A percentile compares a stretch with the other conserved stretches of the same genome.
Conservation (phyloP, 805 yeast species). For the Lachancea sp. region DNA sequence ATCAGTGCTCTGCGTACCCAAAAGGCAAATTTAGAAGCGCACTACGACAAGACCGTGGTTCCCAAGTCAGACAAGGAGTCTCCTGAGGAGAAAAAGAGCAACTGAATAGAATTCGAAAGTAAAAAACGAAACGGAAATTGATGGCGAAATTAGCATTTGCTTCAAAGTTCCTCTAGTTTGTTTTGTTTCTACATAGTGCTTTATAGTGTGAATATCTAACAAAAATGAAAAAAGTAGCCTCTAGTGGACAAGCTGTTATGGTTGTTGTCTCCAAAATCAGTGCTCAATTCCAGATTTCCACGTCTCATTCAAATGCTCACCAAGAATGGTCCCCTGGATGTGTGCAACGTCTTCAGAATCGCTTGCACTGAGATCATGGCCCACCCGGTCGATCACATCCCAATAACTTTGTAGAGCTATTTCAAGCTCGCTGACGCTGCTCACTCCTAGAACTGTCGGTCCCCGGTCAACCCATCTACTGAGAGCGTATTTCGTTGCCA, state of each 20-base stretch:
- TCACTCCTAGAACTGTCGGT: conserved; percentile 72
- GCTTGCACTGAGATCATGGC: conserved; percentile 26
- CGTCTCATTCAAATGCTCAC: conserved; percentile 52
- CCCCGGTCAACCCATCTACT: conserved; percentile 50
- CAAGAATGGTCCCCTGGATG: conserved; percentile 41
- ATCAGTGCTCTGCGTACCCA: conserved; percentile 45
- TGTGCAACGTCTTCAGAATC: conserved; percentile 42
- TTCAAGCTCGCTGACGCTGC: conserved; percentile 55
- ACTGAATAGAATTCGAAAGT: conserved; percentile 13
- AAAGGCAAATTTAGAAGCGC: conserved; percentile 43
- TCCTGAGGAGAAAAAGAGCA: conserved; percentile 22
- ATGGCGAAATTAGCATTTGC: too few species aligned
- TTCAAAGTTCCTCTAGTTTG: too few species aligned
- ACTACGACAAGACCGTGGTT: conserved; percentile 39
- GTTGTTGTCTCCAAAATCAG: not conserved
- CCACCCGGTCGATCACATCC: conserved; percentile 34
- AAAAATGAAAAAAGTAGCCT: too few species aligned
- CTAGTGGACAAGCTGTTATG: too few species aligned
- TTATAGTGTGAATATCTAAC: too few species aligned
- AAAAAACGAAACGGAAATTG: too few species aligned
- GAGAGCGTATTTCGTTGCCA: conserved; percentile 73
- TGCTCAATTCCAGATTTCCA: conserved; percentile 53
- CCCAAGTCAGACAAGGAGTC: conserved; percentile 7
- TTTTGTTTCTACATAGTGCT: too few species aligned
- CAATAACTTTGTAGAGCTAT: conserved; percentile 56